A percentile compares a stretch with the other conserved stretches of the same genome.
Evolutionary conservation across 2,329 filamentous ascomycete species (phyloP).

Genomic region (Annulohypoxylon truncatum): DNA sequence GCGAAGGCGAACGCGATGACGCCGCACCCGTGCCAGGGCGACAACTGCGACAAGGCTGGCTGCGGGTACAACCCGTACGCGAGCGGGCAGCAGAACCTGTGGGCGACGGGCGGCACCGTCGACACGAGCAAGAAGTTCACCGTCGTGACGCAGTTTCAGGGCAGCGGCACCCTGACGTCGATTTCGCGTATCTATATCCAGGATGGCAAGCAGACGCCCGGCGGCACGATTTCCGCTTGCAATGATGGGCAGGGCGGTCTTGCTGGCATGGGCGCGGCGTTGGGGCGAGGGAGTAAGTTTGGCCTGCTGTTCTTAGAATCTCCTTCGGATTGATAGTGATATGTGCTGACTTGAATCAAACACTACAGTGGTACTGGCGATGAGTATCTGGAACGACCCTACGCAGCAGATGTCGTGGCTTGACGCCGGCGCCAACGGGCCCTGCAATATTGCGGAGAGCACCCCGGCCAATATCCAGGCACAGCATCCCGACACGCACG

Average conservation of each 20-base stretch:
- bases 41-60: slow-evolving; percentile 29
- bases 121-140: slow-evolving; percentile 33
- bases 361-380: slow-evolving; percentile 32
- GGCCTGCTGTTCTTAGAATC: neutral
- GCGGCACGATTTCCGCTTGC: slow-evolving; percentile 23
- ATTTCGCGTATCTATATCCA: slow-evolving; percentile 27
- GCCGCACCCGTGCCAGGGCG: slow-evolving; percentile 27
- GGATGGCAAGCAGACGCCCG: slow-evolving; percentile 21
- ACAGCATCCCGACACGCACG: slow-evolving; percentile 32
- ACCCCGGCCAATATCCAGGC: slow-evolving; percentile 29
- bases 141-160: slow-evolving; percentile 27
- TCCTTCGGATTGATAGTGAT: neutral
- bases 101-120: slow-evolving; percentile 30
- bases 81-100: slow-evolving; percentile 30
- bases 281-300: slow-evolving; percentile 34
- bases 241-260: slow-evolving; percentile 19
- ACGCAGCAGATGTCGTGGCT: slow-evolving; percentile 35
- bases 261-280: slow-evolving; percentile 29
- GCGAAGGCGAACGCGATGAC: slow-evolving; percentile 31
- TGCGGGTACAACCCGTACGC: slow-evolving; percentile 36
- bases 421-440: slow-evolving; percentile 31
- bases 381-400: slow-evolving; percentile 37
- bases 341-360: slow-evolving; percentile 20
- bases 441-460: slow-evolving; percentile 27
- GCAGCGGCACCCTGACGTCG: slow-evolving; percentile 23